These are phyloP conservation scores for Tetradesmus obliquus DNA, from an alignment of 139 green algal genomes.

Conservation along the genomic window DNA sequence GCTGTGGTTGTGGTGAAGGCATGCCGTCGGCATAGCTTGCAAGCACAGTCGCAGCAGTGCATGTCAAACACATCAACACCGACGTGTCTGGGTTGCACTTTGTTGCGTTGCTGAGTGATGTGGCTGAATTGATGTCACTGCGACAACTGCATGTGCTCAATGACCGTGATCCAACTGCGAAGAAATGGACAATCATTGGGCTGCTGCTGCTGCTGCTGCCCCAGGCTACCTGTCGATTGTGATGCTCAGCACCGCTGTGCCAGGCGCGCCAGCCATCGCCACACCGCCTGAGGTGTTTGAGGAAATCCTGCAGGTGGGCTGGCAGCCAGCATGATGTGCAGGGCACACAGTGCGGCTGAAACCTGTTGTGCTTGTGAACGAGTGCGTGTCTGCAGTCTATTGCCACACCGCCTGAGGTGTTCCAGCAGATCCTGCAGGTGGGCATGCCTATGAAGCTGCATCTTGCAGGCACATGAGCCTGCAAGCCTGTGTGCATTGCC, in stretches of 20 bases:
- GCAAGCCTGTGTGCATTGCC: no score
- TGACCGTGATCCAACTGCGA: no score
- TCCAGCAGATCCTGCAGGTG: not conserved
- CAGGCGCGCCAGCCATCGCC: constrained; percentile 65
- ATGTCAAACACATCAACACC: no score
- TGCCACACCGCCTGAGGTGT: constrained; percentile 56
- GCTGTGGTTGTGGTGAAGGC: not conserved
- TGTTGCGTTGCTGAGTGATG: no score
- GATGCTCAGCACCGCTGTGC: constrained; percentile 63
- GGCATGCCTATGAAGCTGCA: not conserved
- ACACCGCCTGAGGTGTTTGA: constrained; percentile 53
- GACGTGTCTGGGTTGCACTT: no score
- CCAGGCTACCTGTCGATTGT: constrained; percentile 70
- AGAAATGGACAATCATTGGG: not conserved
- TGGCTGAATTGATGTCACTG: no score
- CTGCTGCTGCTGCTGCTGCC: constrained; percentile 13
- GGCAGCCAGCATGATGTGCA: not conserved
- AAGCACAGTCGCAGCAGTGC: not conserved
- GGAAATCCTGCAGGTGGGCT: not conserved
- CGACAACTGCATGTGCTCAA: no score
- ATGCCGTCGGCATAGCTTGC: not conserved
- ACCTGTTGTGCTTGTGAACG: no score
- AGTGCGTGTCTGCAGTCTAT: no score
- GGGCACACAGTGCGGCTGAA: no score
- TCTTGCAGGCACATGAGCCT: no score